Percentiles rank a stretch among this genome's conserved stretches.
Conservation (phyloP, 2,329 filamentous ascomycete genomes). For the Apiospora rasikravindrae region DNA sequence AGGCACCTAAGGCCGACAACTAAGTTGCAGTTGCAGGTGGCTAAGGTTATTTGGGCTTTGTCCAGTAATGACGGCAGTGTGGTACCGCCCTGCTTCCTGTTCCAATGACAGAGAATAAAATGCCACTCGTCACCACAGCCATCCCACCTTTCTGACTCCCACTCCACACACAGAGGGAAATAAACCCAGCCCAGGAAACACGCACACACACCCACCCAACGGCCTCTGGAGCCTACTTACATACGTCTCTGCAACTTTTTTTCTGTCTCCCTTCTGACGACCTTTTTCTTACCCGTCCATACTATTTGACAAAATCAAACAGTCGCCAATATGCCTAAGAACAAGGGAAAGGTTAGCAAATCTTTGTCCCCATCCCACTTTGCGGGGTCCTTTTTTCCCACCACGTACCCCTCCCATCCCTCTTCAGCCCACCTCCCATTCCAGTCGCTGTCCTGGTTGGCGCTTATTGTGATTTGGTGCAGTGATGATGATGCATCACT, state of each 20-base stretch:
- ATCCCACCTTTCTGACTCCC: slow-evolving; percentile 29
- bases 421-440: slow-evolving; percentile 21
- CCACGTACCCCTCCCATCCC: slow-evolving; percentile 21
- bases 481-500: slow-evolving; percentile 21
- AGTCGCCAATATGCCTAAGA: slow-evolving; percentile 83
- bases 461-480: slow-evolving; percentile 16
- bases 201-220: slow-evolving; percentile 25
- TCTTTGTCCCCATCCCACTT: slow-evolving; percentile 16
- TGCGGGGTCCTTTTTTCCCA: slow-evolving; percentile 21
- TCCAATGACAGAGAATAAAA: slow-evolving; percentile 25
- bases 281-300: slow-evolving; percentile 2
- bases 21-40: background rate
- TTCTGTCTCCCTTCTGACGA: background rate
- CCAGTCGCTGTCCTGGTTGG: slow-evolving; percentile 21
- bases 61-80: background rate
- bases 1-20: background rate
- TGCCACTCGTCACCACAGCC: slow-evolving; percentile 34
- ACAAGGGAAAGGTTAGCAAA: slow-evolving; percentile 91
- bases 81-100: background rate
- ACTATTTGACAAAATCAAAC: slow-evolving; percentile 27
- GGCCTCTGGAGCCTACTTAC: background rate
- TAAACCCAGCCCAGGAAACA: slow-evolving; percentile 17
- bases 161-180: slow-evolving; percentile 22
- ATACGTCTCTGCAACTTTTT: slow-evolving; percentile 7
- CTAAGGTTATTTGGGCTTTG: background rate